These are phyloP conservation scores for Sporothrix protearum DNA, from an alignment of 2,329 filamentous ascomycete genomes.

Conservation along the genomic window DNA sequence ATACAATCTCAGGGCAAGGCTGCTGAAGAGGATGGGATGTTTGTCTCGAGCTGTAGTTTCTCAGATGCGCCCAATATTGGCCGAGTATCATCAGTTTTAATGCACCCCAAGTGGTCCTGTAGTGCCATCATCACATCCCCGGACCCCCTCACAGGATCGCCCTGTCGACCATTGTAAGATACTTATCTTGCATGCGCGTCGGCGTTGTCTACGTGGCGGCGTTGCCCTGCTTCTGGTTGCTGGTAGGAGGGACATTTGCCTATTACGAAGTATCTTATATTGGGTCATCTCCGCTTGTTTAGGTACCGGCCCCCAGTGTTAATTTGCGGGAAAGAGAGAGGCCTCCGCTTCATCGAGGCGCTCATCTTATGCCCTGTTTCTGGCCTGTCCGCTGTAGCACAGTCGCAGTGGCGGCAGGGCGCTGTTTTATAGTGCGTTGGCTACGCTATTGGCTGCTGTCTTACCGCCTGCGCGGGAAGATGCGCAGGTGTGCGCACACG, in stretches of 20 bases:
- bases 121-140: neutral
- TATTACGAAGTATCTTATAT: neutral
- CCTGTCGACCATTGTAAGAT: neutral
- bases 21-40: neutral
- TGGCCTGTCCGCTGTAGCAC: neutral
- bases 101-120: neutral
- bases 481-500: neutral
- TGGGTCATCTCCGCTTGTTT: neutral
- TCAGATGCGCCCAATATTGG: neutral
- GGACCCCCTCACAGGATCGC: neutral
- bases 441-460: neutral
- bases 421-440: neutral
- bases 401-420: neutral
- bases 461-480: neutral
- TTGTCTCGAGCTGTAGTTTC: neutral
- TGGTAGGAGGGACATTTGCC: neutral
- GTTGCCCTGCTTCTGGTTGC: neutral
- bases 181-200: neutral
- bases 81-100: neutral
- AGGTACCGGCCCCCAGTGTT: neutral
- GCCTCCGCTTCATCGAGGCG: neutral
- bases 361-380: conserved; percentile 5
- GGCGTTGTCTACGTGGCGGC: conserved; percentile 4
- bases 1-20: neutral
- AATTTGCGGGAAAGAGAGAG: conserved; percentile 11